Conservation (phyloP, 2,329 filamentous ascomycete genomes). For the Aureobasidium subglaciale region DNA sequence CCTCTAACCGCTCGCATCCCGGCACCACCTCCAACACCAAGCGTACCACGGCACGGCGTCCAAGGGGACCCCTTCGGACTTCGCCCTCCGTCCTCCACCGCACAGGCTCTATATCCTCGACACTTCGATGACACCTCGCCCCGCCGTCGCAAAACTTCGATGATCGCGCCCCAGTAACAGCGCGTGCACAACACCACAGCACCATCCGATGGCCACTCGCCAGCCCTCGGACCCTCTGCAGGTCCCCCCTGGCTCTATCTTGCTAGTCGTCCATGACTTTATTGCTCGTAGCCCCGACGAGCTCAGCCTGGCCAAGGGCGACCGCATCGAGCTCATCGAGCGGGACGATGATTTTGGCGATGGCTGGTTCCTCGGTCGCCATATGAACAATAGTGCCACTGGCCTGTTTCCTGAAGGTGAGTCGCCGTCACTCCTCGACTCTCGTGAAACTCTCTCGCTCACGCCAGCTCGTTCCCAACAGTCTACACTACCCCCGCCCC, state of each 20-base stretch:
- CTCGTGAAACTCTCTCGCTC: constrained; percentile 12
- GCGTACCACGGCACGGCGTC: not conserved
- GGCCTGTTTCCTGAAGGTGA: constrained; percentile 79
- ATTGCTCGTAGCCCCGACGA: constrained; percentile 86
- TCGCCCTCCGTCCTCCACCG: not conserved
- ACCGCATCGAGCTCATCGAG: constrained; percentile 75
- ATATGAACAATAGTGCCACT: constrained; percentile 64
- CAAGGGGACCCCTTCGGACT: not conserved
- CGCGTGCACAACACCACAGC: not conserved
- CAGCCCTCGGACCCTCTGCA: constrained; percentile 16
- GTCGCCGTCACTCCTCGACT: constrained; percentile 20
- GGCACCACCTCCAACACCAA: not conserved
- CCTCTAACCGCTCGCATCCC: not conserved
- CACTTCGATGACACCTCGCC: not conserved
- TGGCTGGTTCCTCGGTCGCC: constrained; percentile 74
- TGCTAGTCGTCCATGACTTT: constrained; percentile 80
- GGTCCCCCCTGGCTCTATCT: constrained; percentile 32
- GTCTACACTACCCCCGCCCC: constrained; percentile 34
- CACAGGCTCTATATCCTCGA: too few species aligned
- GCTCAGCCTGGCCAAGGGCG: constrained; percentile 76
- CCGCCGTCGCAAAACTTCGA: not conserved
- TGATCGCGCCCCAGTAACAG: not conserved
- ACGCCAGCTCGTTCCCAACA: constrained; percentile 14
- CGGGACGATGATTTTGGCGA: constrained; percentile 84
- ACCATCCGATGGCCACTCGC: constrained; percentile 10